Evolutionary conservation across 768 basidiomycete genomes (phyloP).

Genomic region (Suillus americanus): DNA sequence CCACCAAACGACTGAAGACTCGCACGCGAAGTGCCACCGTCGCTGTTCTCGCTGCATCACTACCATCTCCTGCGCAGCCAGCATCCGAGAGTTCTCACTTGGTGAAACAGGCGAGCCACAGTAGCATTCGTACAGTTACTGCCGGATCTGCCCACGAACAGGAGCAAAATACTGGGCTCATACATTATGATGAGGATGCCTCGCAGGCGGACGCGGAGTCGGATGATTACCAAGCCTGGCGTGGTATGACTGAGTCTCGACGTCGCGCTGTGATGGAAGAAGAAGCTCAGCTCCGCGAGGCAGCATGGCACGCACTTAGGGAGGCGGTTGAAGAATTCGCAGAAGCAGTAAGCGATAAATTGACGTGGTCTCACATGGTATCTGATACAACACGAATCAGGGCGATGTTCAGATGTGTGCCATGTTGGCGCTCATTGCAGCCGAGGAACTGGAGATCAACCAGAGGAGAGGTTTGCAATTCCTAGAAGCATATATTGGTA

Average conservation of each 20-base stretch:
- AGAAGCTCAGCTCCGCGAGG: constrained; percentile 50
- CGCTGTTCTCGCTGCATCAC: constrained; percentile 53
- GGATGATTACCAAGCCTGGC: constrained; percentile 20
- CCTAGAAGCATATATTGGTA: constrained; percentile 74
- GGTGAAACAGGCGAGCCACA: constrained; percentile 53
- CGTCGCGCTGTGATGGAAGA: constrained; percentile 38
- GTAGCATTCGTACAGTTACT: constrained; percentile 72
- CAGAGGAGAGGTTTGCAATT: constrained; percentile 48
- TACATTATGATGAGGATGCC: constrained; percentile 18
- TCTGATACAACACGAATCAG: constrained; percentile 33
- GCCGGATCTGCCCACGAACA: constrained; percentile 48
- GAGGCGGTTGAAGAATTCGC: constrained; percentile 60
- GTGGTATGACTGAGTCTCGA: constrained; percentile 23
- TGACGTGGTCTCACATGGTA: neutral
- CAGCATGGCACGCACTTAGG: constrained; percentile 56
- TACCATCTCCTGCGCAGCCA: constrained; percentile 11
- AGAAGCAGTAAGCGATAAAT: constrained; percentile 47
- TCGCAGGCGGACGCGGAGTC: constrained; percentile 30
- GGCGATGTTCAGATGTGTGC: constrained; percentile 84
- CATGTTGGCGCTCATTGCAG: constrained; percentile 63
- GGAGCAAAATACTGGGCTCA: constrained; percentile 26
- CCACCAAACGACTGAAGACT: constrained; percentile 26
- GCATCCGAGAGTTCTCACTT: constrained; percentile 13
- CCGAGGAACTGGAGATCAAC: constrained; percentile 53
- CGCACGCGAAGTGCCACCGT: constrained; percentile 68